These are phyloP conservation scores for Apiospora marii DNA, from an alignment of 2,329 filamentous ascomycete species.

Conservation along the genomic window DNA sequence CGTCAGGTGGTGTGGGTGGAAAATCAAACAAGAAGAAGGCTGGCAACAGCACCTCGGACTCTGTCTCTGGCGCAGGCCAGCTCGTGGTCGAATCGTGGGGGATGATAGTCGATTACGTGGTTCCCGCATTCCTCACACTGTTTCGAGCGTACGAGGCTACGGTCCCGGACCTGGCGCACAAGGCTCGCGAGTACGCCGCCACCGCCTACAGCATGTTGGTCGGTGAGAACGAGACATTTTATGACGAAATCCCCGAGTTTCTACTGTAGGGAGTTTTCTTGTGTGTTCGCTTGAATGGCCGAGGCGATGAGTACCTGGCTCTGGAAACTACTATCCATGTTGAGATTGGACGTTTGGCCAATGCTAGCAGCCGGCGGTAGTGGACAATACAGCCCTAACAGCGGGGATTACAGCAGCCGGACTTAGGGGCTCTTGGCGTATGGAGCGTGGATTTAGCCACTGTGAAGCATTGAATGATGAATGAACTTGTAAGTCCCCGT, in stretches of 20 bases:
- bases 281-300: too few species aligned
- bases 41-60: slow-evolving; percentile 30
- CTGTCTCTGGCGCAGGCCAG: slow-evolving; percentile 24
- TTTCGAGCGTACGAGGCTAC: slow-evolving; percentile 31
- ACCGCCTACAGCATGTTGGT: slow-evolving; percentile 37
- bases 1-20: neutral
- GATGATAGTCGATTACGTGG: slow-evolving; percentile 9
- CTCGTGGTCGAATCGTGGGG: slow-evolving; percentile 38
- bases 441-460: neutral
- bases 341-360: neutral
- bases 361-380: too few species aligned
- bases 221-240: slow-evolving; percentile 37
- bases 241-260: slow-evolving; percentile 30
- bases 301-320: neutral
- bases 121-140: slow-evolving; percentile 31
- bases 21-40: neutral
- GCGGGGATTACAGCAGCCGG: neutral
- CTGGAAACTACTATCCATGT: too few species aligned
- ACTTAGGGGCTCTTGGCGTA: neutral
- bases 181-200: slow-evolving; percentile 32
- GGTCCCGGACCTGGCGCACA: slow-evolving; percentile 35
- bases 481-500: too few species aligned
- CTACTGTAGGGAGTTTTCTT: neutral
- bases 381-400: too few species aligned
- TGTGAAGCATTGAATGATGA: too few species aligned